Base-by-base conservation (phyloP, 345 rosid species). In the Eucalyptus urophylla region DNA sequence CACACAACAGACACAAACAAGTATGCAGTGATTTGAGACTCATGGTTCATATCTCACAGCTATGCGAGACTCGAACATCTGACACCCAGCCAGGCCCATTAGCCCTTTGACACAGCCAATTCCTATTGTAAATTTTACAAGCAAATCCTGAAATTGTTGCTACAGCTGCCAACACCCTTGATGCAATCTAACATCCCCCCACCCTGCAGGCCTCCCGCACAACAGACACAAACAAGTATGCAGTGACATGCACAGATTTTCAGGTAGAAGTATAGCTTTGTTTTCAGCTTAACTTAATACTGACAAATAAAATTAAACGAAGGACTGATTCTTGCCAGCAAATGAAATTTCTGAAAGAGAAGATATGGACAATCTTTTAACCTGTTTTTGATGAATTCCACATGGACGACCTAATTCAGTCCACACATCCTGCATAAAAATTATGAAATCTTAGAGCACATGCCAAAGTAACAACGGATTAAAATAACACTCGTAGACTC, bases 311-410 rank as follows among this genome's bases (percentile, higher is more conserved):
- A 49, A 88, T 88, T 31, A 86, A 49, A 49, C 2, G 7, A 86
- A 86, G 58, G 43, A 27, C 25, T 53, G 43, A 86, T 50, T 86
- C 53, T n/a, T 27, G 58, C 25, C 33, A 16, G 56, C 60, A 49
- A 86, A 33, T 86, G 53, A 86, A 47, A 27, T 51, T 86, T 86
- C 33, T 90, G 44, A 62, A 21, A 76, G 86, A 29, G 27, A 31
- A 89, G 56, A 47, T 50, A 76, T 40, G 83, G 83, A 76, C 83
- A 72, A 76, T 76, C 81, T 54, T 8, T 62, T 49, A 89, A 97
- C 99, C 99, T 97, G 99, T 93, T 98, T 98, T 87, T 97, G 98
- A 91, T 98, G 97, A 90, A 98, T 95, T 88, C 99, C 99, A 92
- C 99, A 97, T 50, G 99, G 99, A 88, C 98, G 96, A 81, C 99